Conservation (phyloP, 176 grass and related monocot genomes). For the Lolium perenne region DNA sequence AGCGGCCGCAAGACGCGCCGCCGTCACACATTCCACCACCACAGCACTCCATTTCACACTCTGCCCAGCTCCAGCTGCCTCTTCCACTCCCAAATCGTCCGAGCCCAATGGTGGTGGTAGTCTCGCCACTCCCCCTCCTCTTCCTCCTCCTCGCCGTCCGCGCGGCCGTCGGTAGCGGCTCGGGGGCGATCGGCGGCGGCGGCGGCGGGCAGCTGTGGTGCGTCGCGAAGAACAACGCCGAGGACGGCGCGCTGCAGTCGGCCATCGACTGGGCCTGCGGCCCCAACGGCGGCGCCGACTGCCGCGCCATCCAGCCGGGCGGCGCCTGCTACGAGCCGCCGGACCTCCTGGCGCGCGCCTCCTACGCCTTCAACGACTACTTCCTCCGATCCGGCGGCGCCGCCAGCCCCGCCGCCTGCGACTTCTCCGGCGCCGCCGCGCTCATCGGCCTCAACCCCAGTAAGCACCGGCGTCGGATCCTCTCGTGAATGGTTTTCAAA, state of each 20-base stretch:
- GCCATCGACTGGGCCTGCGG: slow-evolving; percentile 77
- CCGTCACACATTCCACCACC: neutral
- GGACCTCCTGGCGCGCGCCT: slow-evolving; percentile 65
- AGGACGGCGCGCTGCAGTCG: slow-evolving; percentile 66
- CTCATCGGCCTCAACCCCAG: slow-evolving; percentile 75
- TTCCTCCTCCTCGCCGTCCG: slow-evolving; percentile 12
- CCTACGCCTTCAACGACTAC: slow-evolving; percentile 84
- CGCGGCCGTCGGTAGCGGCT: neutral
- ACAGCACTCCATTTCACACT: neutral
- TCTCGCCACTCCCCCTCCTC: neutral
- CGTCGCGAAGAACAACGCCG: slow-evolving; percentile 83
- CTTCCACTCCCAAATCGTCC: neutral
- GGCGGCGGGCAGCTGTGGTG: slow-evolving; percentile 69
- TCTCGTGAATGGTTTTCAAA: slow-evolving; percentile 10
- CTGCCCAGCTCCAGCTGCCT: neutral
- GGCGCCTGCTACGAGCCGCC: slow-evolving; percentile 66
- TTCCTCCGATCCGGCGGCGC: slow-evolving; percentile 59
- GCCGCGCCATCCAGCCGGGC: slow-evolving; percentile 66
- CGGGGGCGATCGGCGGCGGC: neutral
- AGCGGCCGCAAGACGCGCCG: neutral
- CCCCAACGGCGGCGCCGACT: slow-evolving; percentile 58
- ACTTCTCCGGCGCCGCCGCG: slow-evolving; percentile 76
- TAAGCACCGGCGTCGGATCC: slow-evolving; percentile 8
- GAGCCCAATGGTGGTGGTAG: slow-evolving; percentile 41
- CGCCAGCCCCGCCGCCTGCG: slow-evolving; percentile 53